phyloP scores from a whole-genome alignment of 345 rosid species.

The Erucastrum elatum region DNA sequence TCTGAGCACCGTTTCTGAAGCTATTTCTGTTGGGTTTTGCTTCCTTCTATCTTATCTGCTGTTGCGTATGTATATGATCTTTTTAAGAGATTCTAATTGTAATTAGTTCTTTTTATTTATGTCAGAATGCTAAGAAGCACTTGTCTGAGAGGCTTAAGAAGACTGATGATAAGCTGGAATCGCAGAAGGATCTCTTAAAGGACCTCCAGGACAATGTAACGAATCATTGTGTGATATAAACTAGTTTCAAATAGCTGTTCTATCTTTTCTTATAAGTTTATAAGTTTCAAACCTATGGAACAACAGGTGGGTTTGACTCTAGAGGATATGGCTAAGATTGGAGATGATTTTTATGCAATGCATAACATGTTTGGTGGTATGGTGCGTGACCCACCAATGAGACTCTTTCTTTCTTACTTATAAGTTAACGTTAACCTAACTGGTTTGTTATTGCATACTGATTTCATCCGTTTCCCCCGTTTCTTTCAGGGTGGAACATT shows the following conservation, averaged over 20 bases:
- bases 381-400: conserved; percentile 51
- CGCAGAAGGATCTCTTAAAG: conserved; percentile 71
- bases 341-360: conserved; percentile 60
- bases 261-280: neutral
- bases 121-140: conserved; percentile 82
- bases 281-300: conserved; percentile 4
- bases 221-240: neutral
- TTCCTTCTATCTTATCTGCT: neutral
- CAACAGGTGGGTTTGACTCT: conserved; percentile 68
- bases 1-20: conserved; percentile 75
- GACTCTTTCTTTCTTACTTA: neutral
- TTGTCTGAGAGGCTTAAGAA: conserved; percentile 71
- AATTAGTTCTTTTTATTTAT: neutral
- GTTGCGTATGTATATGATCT: conserved; percentile 6
- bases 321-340: conserved; percentile 60
- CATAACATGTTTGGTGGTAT: conserved; percentile 61
- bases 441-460: conserved; percentile 17
- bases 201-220: conserved; percentile 66
- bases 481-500: conserved; percentile 78
- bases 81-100: conserved; percentile 9
- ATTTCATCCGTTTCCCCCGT: neutral
- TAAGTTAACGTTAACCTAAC: neutral
- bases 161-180: conserved; percentile 79
- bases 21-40: conserved; percentile 52
- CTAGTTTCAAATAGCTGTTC: neutral